Evolutionary conservation across 2,329 filamentous ascomycete species (phyloP), one percentile per base, ranked within the genome.

Genomic region (Colletotrichum somersetense): DNA sequence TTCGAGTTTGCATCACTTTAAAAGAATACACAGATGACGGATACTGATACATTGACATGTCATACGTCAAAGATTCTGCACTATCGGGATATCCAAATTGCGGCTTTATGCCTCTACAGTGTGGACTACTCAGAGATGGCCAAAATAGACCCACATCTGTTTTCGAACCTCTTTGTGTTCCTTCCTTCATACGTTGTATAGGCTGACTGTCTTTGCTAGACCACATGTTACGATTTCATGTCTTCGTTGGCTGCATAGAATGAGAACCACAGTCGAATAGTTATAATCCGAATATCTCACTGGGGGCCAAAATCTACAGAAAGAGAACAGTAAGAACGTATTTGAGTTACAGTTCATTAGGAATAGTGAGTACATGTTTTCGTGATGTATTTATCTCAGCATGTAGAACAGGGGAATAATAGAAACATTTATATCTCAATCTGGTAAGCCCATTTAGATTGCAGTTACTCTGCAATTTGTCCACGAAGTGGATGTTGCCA

Each of bases 271-370:
- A 1, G 38, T 38, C 3, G 5, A 26, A 40, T 46, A 5, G 20
- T 46, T 26, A 42, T 38, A 5, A 59, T 46, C 40, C 23, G 20
- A 10, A 50, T 14, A 26, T 64, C 58, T 68, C 42, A 59, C n/a
- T 2, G 14, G 18, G 52, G 20, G 7, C 3, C 7, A 46, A 46
- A 10, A 46, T 46, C 6, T n/a, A 46, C 8, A n/a, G 18, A 4
- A 3, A n/a, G 16, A 26, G 26, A 26, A 26, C 26, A 26, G 3
- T 26, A 26, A 2, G 2, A 26, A 1, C 26, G 3, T 26, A 26
- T 1, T 26, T 26, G 26, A 26, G 26, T 26, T 26, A 26, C 26
- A 26, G 26, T 26, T 26, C 26, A 2, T 3, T 1, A 26, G 26
- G 1, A 2, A 26, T 2, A 26, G 30, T 30, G 30, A 3, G 3